A percentile compares a stretch with the other conserved stretches of the same genome.
phyloP scores from a whole-genome alignment of 495 filamentous ascomycete species.

The Talaromyces proteolyticus region DNA sequence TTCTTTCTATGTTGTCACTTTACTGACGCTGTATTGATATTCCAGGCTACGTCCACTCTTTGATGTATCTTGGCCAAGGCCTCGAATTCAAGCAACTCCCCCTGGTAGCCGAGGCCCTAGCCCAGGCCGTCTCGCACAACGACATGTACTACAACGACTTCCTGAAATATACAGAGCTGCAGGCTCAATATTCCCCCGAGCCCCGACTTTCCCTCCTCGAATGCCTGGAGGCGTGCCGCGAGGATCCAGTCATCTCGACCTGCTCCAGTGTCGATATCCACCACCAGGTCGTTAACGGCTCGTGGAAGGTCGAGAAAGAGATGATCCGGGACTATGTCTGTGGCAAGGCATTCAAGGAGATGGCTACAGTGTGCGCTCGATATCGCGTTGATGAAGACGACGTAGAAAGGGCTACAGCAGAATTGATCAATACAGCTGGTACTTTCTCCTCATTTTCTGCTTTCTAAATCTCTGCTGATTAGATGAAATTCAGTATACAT shows the following conservation, averaged over 20 bases:
- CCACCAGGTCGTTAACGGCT: background rate
- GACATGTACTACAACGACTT: constrained; percentile 2
- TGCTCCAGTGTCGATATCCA: background rate
- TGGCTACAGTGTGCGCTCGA: constrained; percentile 8
- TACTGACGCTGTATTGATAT: background rate
- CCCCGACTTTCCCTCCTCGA: background rate
- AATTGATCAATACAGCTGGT: constrained; percentile 9
- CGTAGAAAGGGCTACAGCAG: constrained; percentile 9
- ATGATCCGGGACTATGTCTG: background rate
- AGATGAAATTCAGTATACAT: background rate
- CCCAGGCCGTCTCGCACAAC: background rate
- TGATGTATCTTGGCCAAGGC: background rate
- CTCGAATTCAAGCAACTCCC: constrained; percentile 1
- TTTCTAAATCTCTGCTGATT: too few species aligned
- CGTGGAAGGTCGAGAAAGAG: background rate
- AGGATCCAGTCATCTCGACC: background rate
- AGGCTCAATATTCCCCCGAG: background rate
- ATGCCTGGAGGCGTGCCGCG: background rate
- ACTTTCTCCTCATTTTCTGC: background rate
- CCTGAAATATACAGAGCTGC: background rate
- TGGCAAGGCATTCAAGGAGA: background rate
- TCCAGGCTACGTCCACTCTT: constrained; percentile 1
- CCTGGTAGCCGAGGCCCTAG: background rate
- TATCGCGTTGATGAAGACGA: constrained; percentile 2
- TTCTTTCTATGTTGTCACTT: background rate